These are phyloP conservation scores for Thuja plicata DNA, from an alignment of 83 land plant genomes.

Conservation along the genomic window DNA sequence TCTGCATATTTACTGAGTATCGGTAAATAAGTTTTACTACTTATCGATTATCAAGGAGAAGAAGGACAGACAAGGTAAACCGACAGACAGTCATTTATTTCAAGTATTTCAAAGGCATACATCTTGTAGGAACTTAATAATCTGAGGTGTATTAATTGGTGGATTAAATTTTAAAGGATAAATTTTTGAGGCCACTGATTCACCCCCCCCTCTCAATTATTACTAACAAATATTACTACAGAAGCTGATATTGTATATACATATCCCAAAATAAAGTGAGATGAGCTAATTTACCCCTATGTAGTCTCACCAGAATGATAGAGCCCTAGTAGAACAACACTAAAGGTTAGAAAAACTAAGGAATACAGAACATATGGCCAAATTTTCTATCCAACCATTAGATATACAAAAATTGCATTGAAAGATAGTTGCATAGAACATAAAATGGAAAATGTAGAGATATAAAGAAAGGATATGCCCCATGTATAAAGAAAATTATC, in stretches of 20 bases:
- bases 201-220: too few species aligned
- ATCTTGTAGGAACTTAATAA: too few species aligned
- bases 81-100: too few species aligned
- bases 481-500: conserved; percentile 8
- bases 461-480: conserved; percentile 33
- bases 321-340: conserved; percentile 24
- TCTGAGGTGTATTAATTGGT: too few species aligned
- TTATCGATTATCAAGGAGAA: too few species aligned
- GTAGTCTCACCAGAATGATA: not conserved
- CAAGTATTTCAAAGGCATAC: too few species aligned
- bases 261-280: conserved; percentile 41
- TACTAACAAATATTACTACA: too few species aligned
- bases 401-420: conserved; percentile 30
- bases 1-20: too few species aligned
- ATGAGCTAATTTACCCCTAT: not conserved
- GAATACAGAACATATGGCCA: conserved; percentile 27
- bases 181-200: too few species aligned
- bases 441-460: conserved; percentile 34
- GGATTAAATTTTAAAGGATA: too few species aligned
- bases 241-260: conserved; percentile 23
- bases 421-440: conserved; percentile 1
- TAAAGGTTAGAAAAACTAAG: not conserved
- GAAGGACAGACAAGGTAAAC: too few species aligned
- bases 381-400: conserved; percentile 29
- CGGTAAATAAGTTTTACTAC: too few species aligned